Evolutionary conservation across 2,329 filamentous ascomycete species (phyloP).

Genomic region (Calonectria ilicicola): DNA sequence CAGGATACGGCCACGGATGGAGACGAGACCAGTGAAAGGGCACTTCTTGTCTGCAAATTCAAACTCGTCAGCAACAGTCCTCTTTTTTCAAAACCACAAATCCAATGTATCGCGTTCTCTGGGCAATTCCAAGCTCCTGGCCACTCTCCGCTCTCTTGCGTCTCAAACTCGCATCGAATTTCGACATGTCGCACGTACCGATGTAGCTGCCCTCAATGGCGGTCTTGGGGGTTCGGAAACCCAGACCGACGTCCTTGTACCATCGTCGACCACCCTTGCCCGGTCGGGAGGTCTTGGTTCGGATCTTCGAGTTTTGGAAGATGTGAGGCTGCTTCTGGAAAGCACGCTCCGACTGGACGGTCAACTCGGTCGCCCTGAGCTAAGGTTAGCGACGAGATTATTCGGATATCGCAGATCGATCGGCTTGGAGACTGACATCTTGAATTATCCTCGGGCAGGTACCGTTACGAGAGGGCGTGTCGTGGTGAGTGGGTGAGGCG

Average conservation of each 20-base stretch:
- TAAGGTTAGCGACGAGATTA: conserved; percentile 48
- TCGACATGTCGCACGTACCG: conserved; percentile 74
- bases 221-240: conserved; percentile 98
- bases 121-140: background rate
- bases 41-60: conserved; percentile 94
- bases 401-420: conserved; percentile 27
- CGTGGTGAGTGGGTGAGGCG: conserved; percentile 51
- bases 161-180: conserved; percentile 20
- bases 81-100: background rate
- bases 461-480: conserved; percentile 54
- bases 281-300: conserved; percentile 84
- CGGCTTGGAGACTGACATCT: conserved; percentile 53
- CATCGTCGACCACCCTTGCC: conserved; percentile 93
- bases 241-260: conserved; percentile 99
- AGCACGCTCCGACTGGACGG: conserved; percentile 99
- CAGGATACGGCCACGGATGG: conserved; percentile 99
- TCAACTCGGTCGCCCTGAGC: conserved; percentile 97
- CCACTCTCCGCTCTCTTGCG: conserved; percentile 7
- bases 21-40: conserved; percentile 99
- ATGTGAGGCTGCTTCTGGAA: conserved; percentile 99
- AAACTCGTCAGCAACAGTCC: conserved; percentile 40
- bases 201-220: conserved; percentile 99
- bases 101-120: background rate
- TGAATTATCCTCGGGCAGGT: conserved; percentile 56
- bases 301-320: conserved; percentile 98